Percentiles rank a stretch among this genome's conserved stretches.
These are phyloP conservation scores for Dysphania ambrosioides DNA, from an alignment of 148 eudicot species.

Conservation along the genomic window DNA sequence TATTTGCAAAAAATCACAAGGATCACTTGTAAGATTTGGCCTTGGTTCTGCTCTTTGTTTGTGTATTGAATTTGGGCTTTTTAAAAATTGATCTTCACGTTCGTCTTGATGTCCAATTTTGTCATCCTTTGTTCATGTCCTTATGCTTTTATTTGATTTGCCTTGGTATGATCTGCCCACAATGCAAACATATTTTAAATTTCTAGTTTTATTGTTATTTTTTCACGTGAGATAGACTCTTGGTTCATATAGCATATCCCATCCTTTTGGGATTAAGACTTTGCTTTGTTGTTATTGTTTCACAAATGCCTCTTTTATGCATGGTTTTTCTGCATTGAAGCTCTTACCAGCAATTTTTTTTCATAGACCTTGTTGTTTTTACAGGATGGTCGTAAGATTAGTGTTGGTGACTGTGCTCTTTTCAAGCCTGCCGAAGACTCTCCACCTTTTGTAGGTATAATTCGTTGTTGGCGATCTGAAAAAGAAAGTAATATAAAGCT, in stretches of 20 bases:
- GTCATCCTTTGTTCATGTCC: background rate
- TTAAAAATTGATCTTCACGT: background rate
- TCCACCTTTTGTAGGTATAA: constrained; percentile 74
- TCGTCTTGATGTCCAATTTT: background rate
- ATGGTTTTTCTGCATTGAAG: background rate
- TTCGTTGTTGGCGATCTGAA: constrained; percentile 41
- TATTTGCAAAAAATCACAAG: background rate
- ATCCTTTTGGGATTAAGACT: too few relatives aligned
- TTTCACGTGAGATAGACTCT: too few relatives aligned
- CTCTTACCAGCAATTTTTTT: background rate
- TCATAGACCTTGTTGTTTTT: background rate
- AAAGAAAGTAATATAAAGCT: constrained; percentile 48
- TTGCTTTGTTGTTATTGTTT: too few relatives aligned
- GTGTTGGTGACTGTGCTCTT: constrained; percentile 85
- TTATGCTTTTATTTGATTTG: background rate
- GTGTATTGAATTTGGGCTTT: background rate
- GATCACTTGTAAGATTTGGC: background rate
- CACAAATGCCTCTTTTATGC: background rate
- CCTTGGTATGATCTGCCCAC: background rate
- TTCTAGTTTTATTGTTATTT: background rate
- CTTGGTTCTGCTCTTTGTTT: background rate
- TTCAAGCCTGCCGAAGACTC: constrained; percentile 64
- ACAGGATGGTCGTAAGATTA: constrained; percentile 65
- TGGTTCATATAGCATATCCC: too few relatives aligned
- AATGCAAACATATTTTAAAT: background rate